Percentiles rank a stretch among this genome's conserved stretches.
These are phyloP conservation scores for Friedmanniomyces simplex DNA, from an alignment of 495 filamentous ascomycete genomes.

Conservation along the genomic window DNA sequence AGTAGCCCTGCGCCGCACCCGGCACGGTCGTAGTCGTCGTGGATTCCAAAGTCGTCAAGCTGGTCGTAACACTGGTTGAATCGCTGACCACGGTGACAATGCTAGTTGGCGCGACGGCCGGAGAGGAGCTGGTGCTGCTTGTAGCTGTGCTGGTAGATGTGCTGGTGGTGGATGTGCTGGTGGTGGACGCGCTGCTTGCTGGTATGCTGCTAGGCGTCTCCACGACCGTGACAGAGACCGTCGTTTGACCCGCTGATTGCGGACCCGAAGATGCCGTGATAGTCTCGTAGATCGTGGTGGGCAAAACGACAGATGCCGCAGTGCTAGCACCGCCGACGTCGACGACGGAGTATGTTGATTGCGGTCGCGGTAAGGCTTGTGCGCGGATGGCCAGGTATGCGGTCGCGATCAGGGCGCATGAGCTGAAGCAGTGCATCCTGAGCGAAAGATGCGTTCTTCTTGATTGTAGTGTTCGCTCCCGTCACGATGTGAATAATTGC, in stretches of 20 bases:
- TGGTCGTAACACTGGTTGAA: neutral
- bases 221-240: conserved; percentile 15
- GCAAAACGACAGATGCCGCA: neutral
- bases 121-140: neutral
- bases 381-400: conserved; percentile 7
- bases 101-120: neutral
- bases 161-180: too few species aligned
- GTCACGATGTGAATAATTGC: neutral
- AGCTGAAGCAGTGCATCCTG: neutral
- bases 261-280: conserved; percentile 4
- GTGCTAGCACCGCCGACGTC: conserved; percentile 13
- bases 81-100: neutral
- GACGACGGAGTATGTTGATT: conserved; percentile 20
- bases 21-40: neutral
- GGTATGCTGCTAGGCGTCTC: neutral
- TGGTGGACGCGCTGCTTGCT: neutral
- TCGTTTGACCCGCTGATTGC: conserved; percentile 4
- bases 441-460: neutral
- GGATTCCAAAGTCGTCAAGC: neutral
- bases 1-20: neutral
- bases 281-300: conserved; percentile 14
- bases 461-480: neutral
- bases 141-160: too few species aligned
- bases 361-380: conserved; percentile 15
- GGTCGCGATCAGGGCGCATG: neutral